These are phyloP conservation scores for Alternaria viburni DNA, from an alignment of 2,329 filamentous ascomycete species.

Conservation along the genomic window DNA sequence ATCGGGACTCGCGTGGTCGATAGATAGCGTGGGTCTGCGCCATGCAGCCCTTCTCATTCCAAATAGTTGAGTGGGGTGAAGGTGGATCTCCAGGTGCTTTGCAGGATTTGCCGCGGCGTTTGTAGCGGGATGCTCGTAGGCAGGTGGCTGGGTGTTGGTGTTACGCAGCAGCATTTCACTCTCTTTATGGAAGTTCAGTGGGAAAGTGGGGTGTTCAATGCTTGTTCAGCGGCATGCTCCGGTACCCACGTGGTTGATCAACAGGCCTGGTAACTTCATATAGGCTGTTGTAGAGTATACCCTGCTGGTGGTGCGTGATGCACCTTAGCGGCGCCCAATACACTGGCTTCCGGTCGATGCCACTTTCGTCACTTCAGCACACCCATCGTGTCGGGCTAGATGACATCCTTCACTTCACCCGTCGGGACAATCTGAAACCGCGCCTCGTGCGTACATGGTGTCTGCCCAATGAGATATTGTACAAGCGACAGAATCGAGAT, in stretches of 20 bases:
- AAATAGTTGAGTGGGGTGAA: background rate
- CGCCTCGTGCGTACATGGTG: background rate
- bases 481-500: background rate
- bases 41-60: background rate
- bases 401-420: background rate
- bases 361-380: background rate
- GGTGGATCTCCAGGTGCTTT: background rate
- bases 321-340: background rate
- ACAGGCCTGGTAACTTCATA: background rate
- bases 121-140: background rate
- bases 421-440: background rate
- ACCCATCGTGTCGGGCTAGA: background rate
- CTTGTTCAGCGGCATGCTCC: background rate
- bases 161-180: background rate
- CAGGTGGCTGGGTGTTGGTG: background rate
- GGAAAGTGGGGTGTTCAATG: background rate
- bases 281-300: background rate
- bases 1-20: background rate
- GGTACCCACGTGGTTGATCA: background rate
- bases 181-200: too few relatives aligned
- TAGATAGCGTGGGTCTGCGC: fast-evolving
- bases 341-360: background rate
- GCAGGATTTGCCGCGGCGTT: background rate
- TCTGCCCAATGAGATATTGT: background rate
- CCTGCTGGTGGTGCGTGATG: background rate